Percentiles rank a stretch among this genome's conserved stretches.
Conservation (phyloP, 306 rosid species). For the Ormosia semicastrata region DNA sequence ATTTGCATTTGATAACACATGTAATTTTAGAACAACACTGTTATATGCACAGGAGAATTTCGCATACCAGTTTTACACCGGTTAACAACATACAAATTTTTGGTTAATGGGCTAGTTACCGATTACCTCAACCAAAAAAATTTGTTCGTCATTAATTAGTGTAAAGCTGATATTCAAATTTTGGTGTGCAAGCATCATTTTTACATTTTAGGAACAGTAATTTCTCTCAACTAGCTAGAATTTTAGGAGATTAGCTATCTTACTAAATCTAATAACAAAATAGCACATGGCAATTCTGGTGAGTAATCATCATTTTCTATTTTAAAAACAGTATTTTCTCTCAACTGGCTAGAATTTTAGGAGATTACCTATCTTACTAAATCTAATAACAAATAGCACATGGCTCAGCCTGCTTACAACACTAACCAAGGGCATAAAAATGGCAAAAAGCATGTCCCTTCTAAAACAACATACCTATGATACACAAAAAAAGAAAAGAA, state of each 20-base stretch:
- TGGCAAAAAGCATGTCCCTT: background rate
- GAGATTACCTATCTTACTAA: background rate
- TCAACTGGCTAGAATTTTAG: background rate
- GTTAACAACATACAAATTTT: no score
- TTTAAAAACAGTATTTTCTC: background rate
- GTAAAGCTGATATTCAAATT: no score
- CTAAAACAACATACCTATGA: background rate
- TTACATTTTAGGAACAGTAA: background rate
- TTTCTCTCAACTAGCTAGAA: background rate
- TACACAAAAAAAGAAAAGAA: background rate
- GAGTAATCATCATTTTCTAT: background rate
- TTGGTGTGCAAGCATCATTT: no score
- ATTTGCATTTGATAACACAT: background rate
- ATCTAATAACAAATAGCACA: background rate
- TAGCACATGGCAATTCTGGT: background rate
- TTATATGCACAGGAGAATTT: no score
- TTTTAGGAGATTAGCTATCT: background rate
- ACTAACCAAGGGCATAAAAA: background rate
- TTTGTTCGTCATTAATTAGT: no score
- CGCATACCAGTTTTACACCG: no score
- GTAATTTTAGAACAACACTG: background rate
- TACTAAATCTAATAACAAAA: background rate
- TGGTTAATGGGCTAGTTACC: no score
- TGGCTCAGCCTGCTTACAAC: background rate
- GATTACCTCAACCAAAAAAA: no score